Evolutionary conservation across 164 flowering plant species (phyloP).

Genomic region (Liquidambar formosana): DNA sequence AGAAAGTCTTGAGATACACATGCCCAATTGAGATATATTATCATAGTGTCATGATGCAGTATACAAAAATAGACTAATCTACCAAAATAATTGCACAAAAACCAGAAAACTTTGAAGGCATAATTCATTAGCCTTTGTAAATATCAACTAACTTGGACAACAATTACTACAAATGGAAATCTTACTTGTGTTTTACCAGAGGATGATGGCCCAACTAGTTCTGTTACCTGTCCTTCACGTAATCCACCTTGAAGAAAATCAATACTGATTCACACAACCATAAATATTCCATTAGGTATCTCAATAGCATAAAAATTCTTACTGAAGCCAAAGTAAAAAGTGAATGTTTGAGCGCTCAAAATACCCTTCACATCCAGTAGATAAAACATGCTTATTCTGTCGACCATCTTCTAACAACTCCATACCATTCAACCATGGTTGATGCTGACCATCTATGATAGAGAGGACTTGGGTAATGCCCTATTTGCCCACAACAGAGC

Average conservation of each 20-base stretch:
- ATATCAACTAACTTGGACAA: not conserved
- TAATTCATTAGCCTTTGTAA: not conserved
- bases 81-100: not conserved
- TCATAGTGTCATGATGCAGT: not conserved
- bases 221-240: slow-evolving; percentile 63
- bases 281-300: not conserved
- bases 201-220: slow-evolving; percentile 83
- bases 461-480: slow-evolving; percentile 64
- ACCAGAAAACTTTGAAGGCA: not conserved
- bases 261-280: slow-evolving; percentile 34
- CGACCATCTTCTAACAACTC: slow-evolving; percentile 61
- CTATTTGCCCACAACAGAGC: slow-evolving; percentile 28
- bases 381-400: slow-evolving; percentile 44
- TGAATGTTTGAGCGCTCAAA: not conserved
- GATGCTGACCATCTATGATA: slow-evolving; percentile 52
- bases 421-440: slow-evolving; percentile 69
- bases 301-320: not conserved
- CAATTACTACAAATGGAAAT: not conserved
- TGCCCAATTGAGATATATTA: not conserved
- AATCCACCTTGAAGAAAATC: slow-evolving; percentile 73
- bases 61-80: not conserved
- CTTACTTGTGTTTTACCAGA: slow-evolving; percentile 91
- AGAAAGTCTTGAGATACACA: not conserved
- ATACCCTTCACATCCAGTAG: slow-evolving; percentile 76
- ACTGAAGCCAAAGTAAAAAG: not conserved